Base-by-base conservation (phyloP, 1,139 yeast genomes). In the Kodamaea plutei region DNA sequence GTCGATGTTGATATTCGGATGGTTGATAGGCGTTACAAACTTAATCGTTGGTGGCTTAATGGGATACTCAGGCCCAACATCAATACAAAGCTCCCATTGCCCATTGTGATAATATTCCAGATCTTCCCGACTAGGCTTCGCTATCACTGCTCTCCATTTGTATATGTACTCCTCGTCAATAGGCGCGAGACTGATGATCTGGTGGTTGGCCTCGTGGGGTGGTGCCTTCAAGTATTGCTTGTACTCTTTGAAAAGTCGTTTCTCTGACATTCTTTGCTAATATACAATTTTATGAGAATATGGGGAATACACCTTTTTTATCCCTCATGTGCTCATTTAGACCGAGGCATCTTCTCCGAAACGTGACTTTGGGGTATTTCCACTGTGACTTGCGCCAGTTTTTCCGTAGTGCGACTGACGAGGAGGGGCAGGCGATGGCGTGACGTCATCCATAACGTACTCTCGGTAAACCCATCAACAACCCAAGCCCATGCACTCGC, bases 11-110 rank as follows among this genome's bases (percentile, higher is more conserved):
- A 79, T 79, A 51, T 80, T 80, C 35, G 88, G 88, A 47, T 80
- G 88, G 67, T 79, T 79, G 65, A 79, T 78, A 35, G 81, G 81
- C 28, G 81, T 69, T 24, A 68, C 65, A 56, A 80, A 80, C 42
- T 67, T 69, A 47, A 80, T 70, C 15, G 44, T 49, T 2, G 96
- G 96, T 0, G 95, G 94, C 17, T 60, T 58, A 16, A 74, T 54
- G 0, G 96, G 96, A 45, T 87, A 87, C 18, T 60, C 60, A 2
- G 45, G 29, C 1, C 82, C 76, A 1, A 84, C 59, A 1, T 47
- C 40, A 15, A 85, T 73, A 4, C 52, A 56, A 18, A 85, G 55
- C 18, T 55, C 58, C 84, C 93, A 84, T 34, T 56, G 52, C 2
- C 84, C 84, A 10, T 69, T 62, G 37, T 62, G 63, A 45, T 76